A percentile compares a stretch with the other conserved stretches of the same genome.
These are phyloP conservation scores for Blastobotrys aristatus DNA, from an alignment of 1,139 yeast genomes.

Conservation along the genomic window DNA sequence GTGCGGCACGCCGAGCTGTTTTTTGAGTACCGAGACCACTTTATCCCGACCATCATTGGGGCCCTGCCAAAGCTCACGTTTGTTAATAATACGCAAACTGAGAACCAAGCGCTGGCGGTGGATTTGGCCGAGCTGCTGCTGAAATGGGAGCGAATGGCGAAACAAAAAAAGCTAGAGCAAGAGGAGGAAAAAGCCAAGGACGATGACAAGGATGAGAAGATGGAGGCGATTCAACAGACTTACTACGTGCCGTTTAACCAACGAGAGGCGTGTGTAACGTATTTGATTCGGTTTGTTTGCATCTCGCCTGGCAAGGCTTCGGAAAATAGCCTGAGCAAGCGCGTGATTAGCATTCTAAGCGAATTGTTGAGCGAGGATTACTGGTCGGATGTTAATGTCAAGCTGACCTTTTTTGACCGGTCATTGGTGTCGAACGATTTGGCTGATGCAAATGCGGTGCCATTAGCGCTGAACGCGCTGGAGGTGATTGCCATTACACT, in stretches of 20 bases:
- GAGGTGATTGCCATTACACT: slow-evolving; percentile 86
- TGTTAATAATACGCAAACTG: slow-evolving; percentile 72
- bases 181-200: slow-evolving; percentile 14
- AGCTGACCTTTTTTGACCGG: slow-evolving; percentile 79
- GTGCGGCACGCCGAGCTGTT: slow-evolving; percentile 82
- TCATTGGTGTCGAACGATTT: slow-evolving; percentile 76
- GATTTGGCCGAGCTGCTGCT: slow-evolving; percentile 82
- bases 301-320: slow-evolving; percentile 81
- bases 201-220: slow-evolving; percentile 17
- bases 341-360: slow-evolving; percentile 71
- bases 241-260: slow-evolving; percentile 72
- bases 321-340: slow-evolving; percentile 75
- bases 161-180: slow-evolving; percentile 30
- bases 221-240: slow-evolving; percentile 18
- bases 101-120: slow-evolving; percentile 79
- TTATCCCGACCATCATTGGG: slow-evolving; percentile 82
- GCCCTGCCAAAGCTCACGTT: slow-evolving; percentile 92
- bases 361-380: slow-evolving; percentile 64
- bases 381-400: slow-evolving; percentile 87
- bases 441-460: slow-evolving; percentile 51
- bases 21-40: slow-evolving; percentile 81
- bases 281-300: slow-evolving; percentile 81
- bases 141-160: slow-evolving; percentile 64
- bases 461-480: slow-evolving; percentile 82
- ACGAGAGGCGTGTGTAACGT: slow-evolving; percentile 89